These are phyloP conservation scores for Massariosphaeria phaeospora DNA, from an alignment of 495 filamentous ascomycete species.

Conservation along the genomic window DNA sequence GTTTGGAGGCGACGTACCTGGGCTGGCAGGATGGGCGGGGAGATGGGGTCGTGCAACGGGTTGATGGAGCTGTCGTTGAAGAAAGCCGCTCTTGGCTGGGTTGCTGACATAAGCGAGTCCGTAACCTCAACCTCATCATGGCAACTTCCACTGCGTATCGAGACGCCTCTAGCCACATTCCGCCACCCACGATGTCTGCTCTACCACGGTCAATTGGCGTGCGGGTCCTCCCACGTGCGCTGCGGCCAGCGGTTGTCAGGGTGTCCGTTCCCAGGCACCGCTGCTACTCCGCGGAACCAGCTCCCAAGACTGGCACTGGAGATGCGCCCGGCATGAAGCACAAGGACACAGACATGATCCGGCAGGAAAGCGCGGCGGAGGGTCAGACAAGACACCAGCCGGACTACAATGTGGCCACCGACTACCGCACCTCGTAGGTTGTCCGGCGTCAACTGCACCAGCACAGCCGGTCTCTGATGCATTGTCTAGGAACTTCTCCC, in stretches of 20 bases:
- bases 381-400: constrained; percentile 62
- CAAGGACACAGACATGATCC: constrained; percentile 48
- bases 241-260: constrained; percentile 12
- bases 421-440: constrained; percentile 76
- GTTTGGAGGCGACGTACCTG: constrained; percentile 12
- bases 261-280: constrained; percentile 13
- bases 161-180: neutral
- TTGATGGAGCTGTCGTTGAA: constrained; percentile 11
- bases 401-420: constrained; percentile 70
- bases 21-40: constrained; percentile 26
- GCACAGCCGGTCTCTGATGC: neutral
- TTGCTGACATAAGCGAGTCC: neutral
- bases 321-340: constrained; percentile 25
- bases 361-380: constrained; percentile 49
- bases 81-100: constrained; percentile 1
- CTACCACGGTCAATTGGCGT: constrained; percentile 34
- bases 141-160: neutral
- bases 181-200: constrained; percentile 26
- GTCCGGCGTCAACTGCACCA: neutral
- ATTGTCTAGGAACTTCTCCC: constrained; percentile 68
- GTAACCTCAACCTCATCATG: neutral
- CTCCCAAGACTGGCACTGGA: constrained; percentile 16
- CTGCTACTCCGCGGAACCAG: constrained; percentile 19
- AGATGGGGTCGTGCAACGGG: constrained; percentile 12
- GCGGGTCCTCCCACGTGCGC: constrained; percentile 16